A percentile compares a stretch with the other conserved stretches of the same genome.
These are phyloP conservation scores for Venturia carpophila DNA, from an alignment of 2,329 filamentous ascomycete species.

Conservation along the genomic window DNA sequence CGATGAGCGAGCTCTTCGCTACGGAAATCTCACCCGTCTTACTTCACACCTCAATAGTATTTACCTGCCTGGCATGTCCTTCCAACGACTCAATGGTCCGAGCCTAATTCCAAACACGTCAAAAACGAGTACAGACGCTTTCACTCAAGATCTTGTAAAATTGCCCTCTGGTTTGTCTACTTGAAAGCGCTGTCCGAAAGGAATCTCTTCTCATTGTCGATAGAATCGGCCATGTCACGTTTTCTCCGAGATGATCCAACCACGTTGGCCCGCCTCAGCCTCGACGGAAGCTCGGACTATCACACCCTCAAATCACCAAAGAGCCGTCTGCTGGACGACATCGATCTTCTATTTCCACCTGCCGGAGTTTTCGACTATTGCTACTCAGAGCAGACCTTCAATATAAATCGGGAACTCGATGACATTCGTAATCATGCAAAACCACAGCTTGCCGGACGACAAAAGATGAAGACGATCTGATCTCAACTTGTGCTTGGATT, in stretches of 20 bases:
- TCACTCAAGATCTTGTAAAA: not conserved
- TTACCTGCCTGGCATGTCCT: no score
- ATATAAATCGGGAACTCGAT: not conserved
- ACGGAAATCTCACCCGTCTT: no score
- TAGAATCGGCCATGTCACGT: not conserved
- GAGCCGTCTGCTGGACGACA: not conserved
- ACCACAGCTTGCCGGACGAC: not conserved
- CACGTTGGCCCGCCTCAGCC: not conserved
- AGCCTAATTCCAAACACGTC: not conserved
- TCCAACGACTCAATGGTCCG: not conserved
- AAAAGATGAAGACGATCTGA: not conserved
- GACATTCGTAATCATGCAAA: not conserved
- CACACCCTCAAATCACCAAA: conserved; percentile 1
- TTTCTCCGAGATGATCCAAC: not conserved
- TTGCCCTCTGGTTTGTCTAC: not conserved
- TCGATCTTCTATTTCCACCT: not conserved
- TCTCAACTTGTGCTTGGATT: not conserved
- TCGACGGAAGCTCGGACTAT: not conserved
- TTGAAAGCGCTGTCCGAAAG: not conserved
- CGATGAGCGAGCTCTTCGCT: no score
- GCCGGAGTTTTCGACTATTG: not conserved
- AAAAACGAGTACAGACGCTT: not conserved
- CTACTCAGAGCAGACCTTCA: not conserved
- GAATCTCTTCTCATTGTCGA: not conserved
- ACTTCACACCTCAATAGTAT: no score